Base-by-base conservation (phyloP, 2,329 filamentous ascomycete species). In the Penicillium glabrum region DNA sequence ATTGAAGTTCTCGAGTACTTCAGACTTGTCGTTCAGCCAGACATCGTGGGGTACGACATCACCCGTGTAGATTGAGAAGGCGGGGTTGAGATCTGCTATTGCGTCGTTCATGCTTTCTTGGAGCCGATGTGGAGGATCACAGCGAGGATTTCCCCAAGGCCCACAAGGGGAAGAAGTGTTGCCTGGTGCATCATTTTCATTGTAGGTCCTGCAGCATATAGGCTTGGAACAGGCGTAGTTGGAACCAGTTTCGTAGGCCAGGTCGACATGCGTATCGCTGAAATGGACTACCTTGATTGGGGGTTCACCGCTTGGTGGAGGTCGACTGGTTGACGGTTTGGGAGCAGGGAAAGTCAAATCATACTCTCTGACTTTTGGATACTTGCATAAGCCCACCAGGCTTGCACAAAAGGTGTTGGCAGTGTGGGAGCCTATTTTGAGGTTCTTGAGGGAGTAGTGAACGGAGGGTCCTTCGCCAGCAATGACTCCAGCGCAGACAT, bases 261-360 rank as follows among this genome's bases (percentile, higher is more conserved):
- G 79, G 60, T 87, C 84, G 52, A 86, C 72, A 56, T 86, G 84
- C 43, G 85, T 83, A 60, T 87, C 84, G 13, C 82, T 84, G 67
- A 83, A 82, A 64, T 87, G 84, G 24, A 85, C 82, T 5, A 87
- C 74, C 61, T 81, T 79, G 60, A 85, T 66, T 6, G 82, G 80
- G 5, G 72, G 62, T 66, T 78, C 68, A 3, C 79, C 77, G 51
- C 79, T 82, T 2, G 80, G 72, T 16, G 78, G 75, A 1, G 76
- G 76, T 14, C 79, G 75, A 14, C 57, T 63, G 16, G 65, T 63
- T 16, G 68, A 55, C 8, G 77, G 73, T 58, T 79, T 79, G 8
- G 74, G 63, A 7, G 64, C 61, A 13, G 82, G 79, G 46, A 84
- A 78, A 2, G 71, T 64, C 14, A 84, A 70, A 14, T 71, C 70